These are phyloP conservation scores for Penicillium psychrosexuale DNA, from an alignment of 2,329 filamentous ascomycete genomes.

Conservation along the genomic window DNA sequence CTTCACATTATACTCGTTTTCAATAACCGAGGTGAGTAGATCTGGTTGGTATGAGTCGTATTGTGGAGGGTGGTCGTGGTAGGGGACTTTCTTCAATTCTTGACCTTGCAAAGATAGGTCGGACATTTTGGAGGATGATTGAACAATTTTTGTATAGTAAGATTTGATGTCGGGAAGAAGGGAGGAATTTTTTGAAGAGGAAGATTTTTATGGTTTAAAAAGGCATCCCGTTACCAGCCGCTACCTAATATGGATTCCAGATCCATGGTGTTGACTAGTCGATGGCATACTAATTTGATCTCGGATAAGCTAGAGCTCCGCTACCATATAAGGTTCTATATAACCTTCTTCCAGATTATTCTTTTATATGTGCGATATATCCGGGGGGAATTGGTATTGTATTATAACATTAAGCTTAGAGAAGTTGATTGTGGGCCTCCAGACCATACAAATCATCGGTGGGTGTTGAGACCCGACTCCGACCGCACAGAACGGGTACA, in stretches of 20 bases:
- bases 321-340: no score
- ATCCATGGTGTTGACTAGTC: neutral
- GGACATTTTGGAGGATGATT: neutral
- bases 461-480: no score
- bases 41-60: neutral
- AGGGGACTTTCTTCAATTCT: neutral
- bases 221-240: neutral
- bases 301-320: no score
- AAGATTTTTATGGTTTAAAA: neutral
- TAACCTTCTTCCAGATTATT: no score
- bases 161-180: neutral
- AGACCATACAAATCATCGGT: no score
- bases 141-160: neutral
- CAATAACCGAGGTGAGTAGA: neutral
- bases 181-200: neutral
- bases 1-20: neutral
- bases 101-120: neutral
- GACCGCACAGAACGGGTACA: no score
- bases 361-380: no score
- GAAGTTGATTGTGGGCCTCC: no score
- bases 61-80: neutral
- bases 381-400: no score
- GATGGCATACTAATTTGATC: no score
- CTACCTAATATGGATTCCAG: neutral
- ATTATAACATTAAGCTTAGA: no score